Percentiles rank a stretch among this genome's conserved stretches.
phyloP scores from a whole-genome alignment of 768 basidiomycete genomes.

The Trametes cubensis region DNA sequence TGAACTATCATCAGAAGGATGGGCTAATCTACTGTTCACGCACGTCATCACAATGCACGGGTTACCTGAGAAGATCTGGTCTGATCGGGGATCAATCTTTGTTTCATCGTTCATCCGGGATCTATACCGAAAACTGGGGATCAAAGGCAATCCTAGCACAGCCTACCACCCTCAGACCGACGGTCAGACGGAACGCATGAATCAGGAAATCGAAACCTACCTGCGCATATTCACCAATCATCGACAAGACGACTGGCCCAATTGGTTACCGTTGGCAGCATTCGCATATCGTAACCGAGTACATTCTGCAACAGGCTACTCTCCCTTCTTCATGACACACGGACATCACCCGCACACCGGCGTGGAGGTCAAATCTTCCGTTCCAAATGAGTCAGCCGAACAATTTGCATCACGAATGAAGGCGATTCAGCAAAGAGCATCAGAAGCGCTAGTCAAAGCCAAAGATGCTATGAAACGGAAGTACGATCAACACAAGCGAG shows the following conservation, averaged over 20 bases:
- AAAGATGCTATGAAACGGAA: constrained; percentile 32
- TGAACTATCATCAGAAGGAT: constrained; percentile 26
- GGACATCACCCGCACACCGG: no score
- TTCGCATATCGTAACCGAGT: constrained; percentile 39
- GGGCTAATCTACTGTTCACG: constrained; percentile 20
- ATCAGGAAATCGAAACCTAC: constrained; percentile 45
- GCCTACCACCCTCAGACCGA: constrained; percentile 49
- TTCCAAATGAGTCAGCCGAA: background rate
- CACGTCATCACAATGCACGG: constrained; percentile 24
- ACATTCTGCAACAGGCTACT: background rate
- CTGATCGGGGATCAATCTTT: constrained; percentile 32
- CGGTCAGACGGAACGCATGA: constrained; percentile 44
- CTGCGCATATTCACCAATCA: constrained; percentile 38
- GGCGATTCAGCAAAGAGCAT: constrained; percentile 17
- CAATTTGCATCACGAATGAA: constrained; percentile 29
- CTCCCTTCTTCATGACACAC: no score
- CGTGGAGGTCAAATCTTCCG: no score
- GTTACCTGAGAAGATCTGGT: constrained; percentile 16
- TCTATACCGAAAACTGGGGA: constrained; percentile 34
- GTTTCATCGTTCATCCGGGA: constrained; percentile 36
- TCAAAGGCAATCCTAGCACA: constrained; percentile 39
- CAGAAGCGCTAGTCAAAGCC: constrained; percentile 23
- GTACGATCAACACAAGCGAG: background rate
- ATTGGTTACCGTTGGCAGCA: constrained; percentile 36
- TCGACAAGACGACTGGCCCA: constrained; percentile 39